A percentile compares a stretch with the other conserved stretches of the same genome.
These are phyloP conservation scores for Gossypium thurberi DNA, from an alignment of 345 rosid genomes.

Conservation along the genomic window DNA sequence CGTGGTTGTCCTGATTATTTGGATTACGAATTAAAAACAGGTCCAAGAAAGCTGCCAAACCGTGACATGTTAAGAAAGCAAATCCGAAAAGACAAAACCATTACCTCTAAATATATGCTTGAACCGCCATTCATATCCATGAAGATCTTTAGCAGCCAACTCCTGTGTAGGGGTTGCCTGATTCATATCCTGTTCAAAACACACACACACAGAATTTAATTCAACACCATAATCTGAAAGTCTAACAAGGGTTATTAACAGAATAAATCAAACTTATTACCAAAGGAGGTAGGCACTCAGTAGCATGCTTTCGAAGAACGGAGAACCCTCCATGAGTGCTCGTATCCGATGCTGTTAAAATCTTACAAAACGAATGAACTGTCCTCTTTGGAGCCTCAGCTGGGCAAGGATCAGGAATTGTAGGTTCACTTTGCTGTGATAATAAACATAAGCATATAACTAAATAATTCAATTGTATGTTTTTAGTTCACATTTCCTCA, in stretches of 20 bases:
- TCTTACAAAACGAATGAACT: conserved; percentile 72
- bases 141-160: conserved; percentile 62
- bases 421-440: conserved; percentile 62
- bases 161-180: conserved; percentile 65
- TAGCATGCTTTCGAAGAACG: conserved; percentile 86
- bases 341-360: conserved; percentile 86
- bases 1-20: conserved; percentile 55
- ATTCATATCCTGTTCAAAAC: conserved; percentile 38
- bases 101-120: conserved; percentile 78
- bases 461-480: not conserved
- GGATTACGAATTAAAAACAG: not conserved
- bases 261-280: conserved; percentile 23
- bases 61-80: not conserved
- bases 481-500: not conserved
- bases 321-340: conserved; percentile 98
- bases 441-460: not conserved
- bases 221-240: not conserved
- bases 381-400: conserved; percentile 42
- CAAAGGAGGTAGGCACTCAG: conserved; percentile 73
- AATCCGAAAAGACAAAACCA: not conserved
- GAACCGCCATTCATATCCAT: conserved; percentile 75
- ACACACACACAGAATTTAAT: not conserved
- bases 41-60: not conserved
- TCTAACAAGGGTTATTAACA: not conserved
- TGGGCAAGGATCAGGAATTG: conserved; percentile 37